These are phyloP conservation scores for Setaria italica DNA, from an alignment of 202 grass and related monocot genomes.

Conservation along the genomic window DNA sequence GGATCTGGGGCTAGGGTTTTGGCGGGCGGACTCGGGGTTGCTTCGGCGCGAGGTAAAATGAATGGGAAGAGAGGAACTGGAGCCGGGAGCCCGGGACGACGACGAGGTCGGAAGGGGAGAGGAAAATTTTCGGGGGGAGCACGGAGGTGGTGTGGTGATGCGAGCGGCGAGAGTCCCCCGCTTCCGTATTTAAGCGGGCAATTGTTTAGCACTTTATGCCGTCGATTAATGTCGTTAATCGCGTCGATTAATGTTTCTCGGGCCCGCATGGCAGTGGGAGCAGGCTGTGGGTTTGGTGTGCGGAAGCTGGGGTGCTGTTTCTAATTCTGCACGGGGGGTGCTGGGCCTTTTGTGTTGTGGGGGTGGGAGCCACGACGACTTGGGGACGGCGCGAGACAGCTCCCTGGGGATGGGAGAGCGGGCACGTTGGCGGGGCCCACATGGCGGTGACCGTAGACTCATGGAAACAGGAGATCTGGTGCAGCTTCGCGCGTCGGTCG, in stretches of 20 bases:
- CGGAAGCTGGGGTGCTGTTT: background rate
- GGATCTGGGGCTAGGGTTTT: conserved; percentile 45
- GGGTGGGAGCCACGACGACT: background rate
- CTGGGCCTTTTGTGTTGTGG: background rate
- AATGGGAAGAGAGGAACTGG: background rate
- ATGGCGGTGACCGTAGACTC: background rate
- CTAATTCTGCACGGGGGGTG: no score
- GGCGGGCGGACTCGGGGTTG: conserved; percentile 43
- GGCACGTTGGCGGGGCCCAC: conserved; percentile 1
- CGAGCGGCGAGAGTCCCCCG: conserved; percentile 15
- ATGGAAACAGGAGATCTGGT: background rate
- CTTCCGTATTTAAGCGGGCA: conserved; percentile 50
- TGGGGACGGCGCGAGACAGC: background rate
- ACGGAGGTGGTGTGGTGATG: background rate
- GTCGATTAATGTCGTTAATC: conserved; percentile 2
- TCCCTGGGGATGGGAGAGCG: background rate
- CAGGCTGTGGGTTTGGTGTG: background rate
- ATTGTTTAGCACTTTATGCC: conserved; percentile 22
- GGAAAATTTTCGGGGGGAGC: conserved; percentile 16
- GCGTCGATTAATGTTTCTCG: background rate
- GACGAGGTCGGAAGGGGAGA: conserved; percentile 30
- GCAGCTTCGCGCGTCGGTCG: background rate
- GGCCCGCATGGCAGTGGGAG: background rate
- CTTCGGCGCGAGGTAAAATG: conserved; percentile 48
- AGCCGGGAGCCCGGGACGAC: conserved; percentile 22